phyloP scores from a whole-genome alignment of 2,329 filamentous ascomycete species.

The Didymella arachidicola region DNA sequence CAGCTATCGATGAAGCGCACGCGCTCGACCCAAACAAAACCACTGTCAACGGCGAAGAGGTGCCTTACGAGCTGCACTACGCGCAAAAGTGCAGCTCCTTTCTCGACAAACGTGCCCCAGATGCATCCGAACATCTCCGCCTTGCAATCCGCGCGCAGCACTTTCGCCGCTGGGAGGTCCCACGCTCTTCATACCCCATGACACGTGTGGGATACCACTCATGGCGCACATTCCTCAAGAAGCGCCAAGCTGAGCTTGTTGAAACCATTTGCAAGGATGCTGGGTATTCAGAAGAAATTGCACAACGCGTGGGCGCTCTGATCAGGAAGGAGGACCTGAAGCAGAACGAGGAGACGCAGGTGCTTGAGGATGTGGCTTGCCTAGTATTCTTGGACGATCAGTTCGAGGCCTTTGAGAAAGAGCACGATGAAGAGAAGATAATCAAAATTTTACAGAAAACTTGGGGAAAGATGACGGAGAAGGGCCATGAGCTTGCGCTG shows the following conservation, averaged over 20 bases:
- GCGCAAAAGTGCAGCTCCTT: conserved; percentile 80
- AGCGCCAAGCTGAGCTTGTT: conserved; percentile 72
- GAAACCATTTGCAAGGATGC: conserved; percentile 60
- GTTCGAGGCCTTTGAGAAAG: conserved; percentile 79
- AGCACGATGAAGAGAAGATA: conserved; percentile 79
- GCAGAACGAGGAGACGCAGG: conserved; percentile 71
- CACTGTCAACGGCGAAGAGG: conserved; percentile 51
- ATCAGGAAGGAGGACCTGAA: conserved; percentile 80
- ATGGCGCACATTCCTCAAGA: conserved; percentile 80
- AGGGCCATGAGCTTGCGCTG: conserved; percentile 46
- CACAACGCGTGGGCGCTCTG: conserved; percentile 70
- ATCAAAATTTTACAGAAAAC: conserved; percentile 58
- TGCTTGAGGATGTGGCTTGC: conserved; percentile 85
- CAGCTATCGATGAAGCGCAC: conserved; percentile 77
- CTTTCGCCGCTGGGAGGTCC: conserved; percentile 85
- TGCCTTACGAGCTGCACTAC: conserved; percentile 84
- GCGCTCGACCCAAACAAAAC: conserved; percentile 69
- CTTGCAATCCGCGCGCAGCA: conserved; percentile 86
- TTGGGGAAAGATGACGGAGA: conserved; percentile 53
- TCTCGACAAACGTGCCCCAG: conserved; percentile 67
- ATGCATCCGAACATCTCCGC: conserved; percentile 71
- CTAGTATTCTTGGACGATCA: conserved; percentile 88
- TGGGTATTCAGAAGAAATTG: conserved; percentile 62
- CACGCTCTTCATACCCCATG: conserved; percentile 74
- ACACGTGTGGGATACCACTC: conserved; percentile 78